Evolutionary conservation across 768 basidiomycete species (phyloP).

Genomic region (Fistulinella prunicolor): DNA sequence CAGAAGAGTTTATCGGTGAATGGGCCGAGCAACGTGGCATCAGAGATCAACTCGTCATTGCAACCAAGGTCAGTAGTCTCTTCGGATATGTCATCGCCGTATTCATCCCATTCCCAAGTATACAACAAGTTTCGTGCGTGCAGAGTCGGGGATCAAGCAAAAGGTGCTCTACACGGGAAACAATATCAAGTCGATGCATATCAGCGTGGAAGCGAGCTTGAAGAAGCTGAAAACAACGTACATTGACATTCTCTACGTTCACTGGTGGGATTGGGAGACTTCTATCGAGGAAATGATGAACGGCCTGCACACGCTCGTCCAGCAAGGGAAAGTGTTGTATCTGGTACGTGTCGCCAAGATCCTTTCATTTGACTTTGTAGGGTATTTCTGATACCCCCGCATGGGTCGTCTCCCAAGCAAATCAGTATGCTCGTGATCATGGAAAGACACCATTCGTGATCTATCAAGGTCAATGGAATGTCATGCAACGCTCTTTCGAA

Average conservation of each 20-base stretch:
- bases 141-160: conserved; percentile 17
- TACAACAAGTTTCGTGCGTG: conserved; percentile 18
- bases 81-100: background rate
- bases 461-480: conserved; percentile 48
- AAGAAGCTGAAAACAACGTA: too few species aligned
- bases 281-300: conserved; percentile 42
- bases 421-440: conserved; percentile 49
- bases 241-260: too few species aligned
- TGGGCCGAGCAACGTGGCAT: conserved; percentile 43
- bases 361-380: conserved; percentile 12
- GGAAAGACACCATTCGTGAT: conserved; percentile 50
- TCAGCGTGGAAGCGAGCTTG: too few species aligned
- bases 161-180: conserved; percentile 49
- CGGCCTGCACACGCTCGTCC: conserved; percentile 37
- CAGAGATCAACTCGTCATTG: conserved; percentile 45
- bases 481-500: conserved; percentile 46
- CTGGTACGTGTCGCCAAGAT: conserved; percentile 15
- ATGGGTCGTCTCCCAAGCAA: conserved; percentile 48
- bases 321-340: conserved; percentile 38
- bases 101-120: conserved; percentile 15
- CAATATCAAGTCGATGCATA: conserved; percentile 40
- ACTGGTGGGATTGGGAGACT: conserved; percentile 37
- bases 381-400: conserved; percentile 45
- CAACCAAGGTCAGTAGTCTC: conserved; percentile 34
- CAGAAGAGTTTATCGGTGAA: conserved; percentile 46